phyloP scores from a whole-genome alignment of 768 basidiomycete species.

The Candolleomyces aberdarensis region DNA sequence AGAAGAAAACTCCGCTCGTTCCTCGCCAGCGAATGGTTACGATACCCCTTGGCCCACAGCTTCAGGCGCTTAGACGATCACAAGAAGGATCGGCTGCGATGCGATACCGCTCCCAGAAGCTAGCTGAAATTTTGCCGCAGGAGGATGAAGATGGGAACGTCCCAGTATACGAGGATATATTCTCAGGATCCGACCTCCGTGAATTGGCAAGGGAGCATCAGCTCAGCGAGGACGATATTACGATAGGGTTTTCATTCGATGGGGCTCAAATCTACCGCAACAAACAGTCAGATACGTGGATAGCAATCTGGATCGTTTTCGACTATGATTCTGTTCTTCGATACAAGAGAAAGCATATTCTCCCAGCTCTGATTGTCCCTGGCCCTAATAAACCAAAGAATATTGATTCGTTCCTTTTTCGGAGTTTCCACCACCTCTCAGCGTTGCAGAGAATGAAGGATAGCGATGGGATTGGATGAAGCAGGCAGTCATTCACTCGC shows the following conservation, averaged over 20 bases:
- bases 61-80: too few relatives aligned
- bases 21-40: not conserved
- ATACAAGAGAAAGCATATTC: constrained; percentile 27
- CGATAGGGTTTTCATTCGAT: constrained; percentile 32
- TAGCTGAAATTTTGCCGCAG: not conserved
- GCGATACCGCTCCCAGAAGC: not conserved
- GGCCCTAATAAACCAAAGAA: constrained; percentile 37
- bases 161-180: not conserved
- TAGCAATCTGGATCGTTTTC: constrained; percentile 31
- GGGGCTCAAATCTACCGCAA: constrained; percentile 38
- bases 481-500: constrained; percentile 14
- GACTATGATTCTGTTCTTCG: constrained; percentile 24
- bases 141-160: not conserved
- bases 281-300: constrained; percentile 41
- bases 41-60: not conserved
- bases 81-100: not conserved
- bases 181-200: not conserved
- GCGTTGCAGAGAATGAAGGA: constrained; percentile 30
- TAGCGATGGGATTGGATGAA: not conserved
- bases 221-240: constrained; percentile 25
- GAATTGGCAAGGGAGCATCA: too few relatives aligned
- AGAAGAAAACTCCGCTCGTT: too few relatives aligned
- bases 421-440: constrained; percentile 29
- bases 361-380: constrained; percentile 30
- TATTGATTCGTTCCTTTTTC: constrained; percentile 32